phyloP scores from a whole-genome alignment of 495 filamentous ascomycete species.

The Thozetella sp. region DNA sequence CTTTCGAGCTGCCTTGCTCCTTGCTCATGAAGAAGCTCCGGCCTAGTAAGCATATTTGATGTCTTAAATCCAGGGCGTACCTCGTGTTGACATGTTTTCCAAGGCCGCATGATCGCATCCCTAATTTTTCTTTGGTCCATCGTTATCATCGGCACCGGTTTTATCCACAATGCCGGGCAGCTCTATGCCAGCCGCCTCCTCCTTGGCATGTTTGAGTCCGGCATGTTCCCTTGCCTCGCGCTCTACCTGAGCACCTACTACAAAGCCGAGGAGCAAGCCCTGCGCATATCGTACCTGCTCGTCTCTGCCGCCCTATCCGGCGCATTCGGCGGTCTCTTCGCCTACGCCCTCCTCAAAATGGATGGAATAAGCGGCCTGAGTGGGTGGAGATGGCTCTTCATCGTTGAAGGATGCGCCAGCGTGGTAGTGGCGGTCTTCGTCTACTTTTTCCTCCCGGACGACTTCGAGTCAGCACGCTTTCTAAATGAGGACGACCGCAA shows the following conservation, averaged over 20 bases:
- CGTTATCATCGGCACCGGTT: constrained; percentile 23
- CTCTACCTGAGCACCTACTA: constrained; percentile 29
- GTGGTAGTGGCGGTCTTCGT: constrained; percentile 23
- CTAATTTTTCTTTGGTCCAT: constrained; percentile 24
- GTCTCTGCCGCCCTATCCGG: constrained; percentile 27
- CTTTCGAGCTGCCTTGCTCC: constrained; percentile 23
- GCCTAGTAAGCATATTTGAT: constrained; percentile 8
- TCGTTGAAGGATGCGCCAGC: constrained; percentile 35
- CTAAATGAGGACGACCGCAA: constrained; percentile 55
- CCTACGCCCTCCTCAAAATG: constrained; percentile 46
- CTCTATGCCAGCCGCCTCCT: constrained; percentile 21
- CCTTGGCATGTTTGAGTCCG: constrained; percentile 21
- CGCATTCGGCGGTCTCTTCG: constrained; percentile 40
- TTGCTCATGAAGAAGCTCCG: constrained; percentile 23
- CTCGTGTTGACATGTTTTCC: no score
- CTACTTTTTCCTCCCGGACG: constrained; percentile 29
- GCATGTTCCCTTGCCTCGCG: constrained; percentile 24
- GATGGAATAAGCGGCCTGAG: constrained; percentile 26
- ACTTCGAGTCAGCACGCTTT: constrained; percentile 45
- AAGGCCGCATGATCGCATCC: constrained; percentile 19
- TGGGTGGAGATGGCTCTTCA: constrained; percentile 40
- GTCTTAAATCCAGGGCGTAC: no score
- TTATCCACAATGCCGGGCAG: constrained; percentile 20
- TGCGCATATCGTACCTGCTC: constrained; percentile 25
- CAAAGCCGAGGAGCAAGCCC: constrained; percentile 24